A percentile compares a stretch with the other conserved stretches of the same genome.
phyloP scores from a whole-genome alignment of 2,329 filamentous ascomycete species.

The Pestalotiopsis sp. region DNA sequence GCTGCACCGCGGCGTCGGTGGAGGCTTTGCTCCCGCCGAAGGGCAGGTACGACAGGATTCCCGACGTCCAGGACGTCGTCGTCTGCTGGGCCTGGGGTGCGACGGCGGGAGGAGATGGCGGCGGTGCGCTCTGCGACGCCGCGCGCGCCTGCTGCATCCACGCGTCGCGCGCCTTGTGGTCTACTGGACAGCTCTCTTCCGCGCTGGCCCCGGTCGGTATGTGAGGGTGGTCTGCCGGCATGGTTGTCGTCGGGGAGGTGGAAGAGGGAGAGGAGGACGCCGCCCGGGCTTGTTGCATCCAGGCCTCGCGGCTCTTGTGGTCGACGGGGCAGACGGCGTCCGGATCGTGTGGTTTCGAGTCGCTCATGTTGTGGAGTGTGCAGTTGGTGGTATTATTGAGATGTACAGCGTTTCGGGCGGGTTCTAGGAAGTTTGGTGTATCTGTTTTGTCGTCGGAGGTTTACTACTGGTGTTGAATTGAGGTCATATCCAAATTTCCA shows the following conservation, averaged over 20 bases:
- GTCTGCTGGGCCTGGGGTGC: conserved; percentile 38
- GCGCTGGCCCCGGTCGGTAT: conserved; percentile 16
- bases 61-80: conserved; percentile 45
- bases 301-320: conserved; percentile 83
- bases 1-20: conserved; percentile 21
- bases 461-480: conserved; percentile 18
- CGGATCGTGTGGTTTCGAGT: conserved; percentile 13
- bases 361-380: not conserved
- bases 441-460: conserved; percentile 17
- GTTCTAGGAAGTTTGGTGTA: conserved; percentile 2
- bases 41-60: conserved; percentile 43
- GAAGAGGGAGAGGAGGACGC: conserved; percentile 39
- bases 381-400: not conserved
- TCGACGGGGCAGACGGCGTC: conserved; percentile 71
- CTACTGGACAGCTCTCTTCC: conserved; percentile 63
- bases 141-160: conserved; percentile 54
- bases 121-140: conserved; percentile 5
- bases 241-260: conserved; percentile 22
- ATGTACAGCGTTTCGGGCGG: conserved; percentile 16
- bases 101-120: conserved; percentile 28
- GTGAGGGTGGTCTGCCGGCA: conserved; percentile 29
- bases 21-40: conserved; percentile 34
- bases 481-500: conserved; percentile 11
- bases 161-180: conserved; percentile 67
- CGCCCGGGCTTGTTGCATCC: conserved; percentile 72